Conservation (phyloP, 345 rosid species). For the Arabis hirsuta region DNA sequence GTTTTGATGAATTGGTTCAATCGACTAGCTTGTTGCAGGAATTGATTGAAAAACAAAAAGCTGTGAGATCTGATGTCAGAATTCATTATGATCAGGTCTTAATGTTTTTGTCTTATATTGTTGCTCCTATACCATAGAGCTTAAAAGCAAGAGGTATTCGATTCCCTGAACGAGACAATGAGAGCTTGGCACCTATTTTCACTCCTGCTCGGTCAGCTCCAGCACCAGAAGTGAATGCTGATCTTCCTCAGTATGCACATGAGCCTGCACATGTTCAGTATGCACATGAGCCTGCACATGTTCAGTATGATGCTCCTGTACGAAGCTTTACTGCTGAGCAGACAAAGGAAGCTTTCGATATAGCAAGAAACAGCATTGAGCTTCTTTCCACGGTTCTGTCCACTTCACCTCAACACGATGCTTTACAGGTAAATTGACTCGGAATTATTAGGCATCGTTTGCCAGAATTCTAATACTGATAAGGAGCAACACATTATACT, state of each 20-base stretch:
- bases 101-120: conserved; percentile 29
- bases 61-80: conserved; percentile 13
- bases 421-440: conserved; percentile 60
- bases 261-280: conserved; percentile 45
- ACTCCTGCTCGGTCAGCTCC: conserved; percentile 85
- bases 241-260: conserved; percentile 54
- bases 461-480: background rate
- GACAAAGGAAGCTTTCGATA: conserved; percentile 90
- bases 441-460: conserved; percentile 1
- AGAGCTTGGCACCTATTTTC: conserved; percentile 94
- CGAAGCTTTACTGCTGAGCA: conserved; percentile 79
- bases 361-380: conserved; percentile 93
- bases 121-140: conserved; percentile 51
- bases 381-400: conserved; percentile 89
- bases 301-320: conserved; percentile 56
- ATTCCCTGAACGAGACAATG: conserved; percentile 95
- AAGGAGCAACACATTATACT: background rate
- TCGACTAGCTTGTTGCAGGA: conserved; percentile 26
- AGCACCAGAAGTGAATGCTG: conserved; percentile 58
- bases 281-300: conserved; percentile 41
- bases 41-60: background rate
- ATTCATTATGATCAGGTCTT: conserved; percentile 8
- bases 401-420: conserved; percentile 89
- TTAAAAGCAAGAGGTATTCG: conserved; percentile 88
- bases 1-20: background rate